These are phyloP conservation scores for Amyloporia xantha DNA, from an alignment of 768 basidiomycete species.

Conservation along the genomic window DNA sequence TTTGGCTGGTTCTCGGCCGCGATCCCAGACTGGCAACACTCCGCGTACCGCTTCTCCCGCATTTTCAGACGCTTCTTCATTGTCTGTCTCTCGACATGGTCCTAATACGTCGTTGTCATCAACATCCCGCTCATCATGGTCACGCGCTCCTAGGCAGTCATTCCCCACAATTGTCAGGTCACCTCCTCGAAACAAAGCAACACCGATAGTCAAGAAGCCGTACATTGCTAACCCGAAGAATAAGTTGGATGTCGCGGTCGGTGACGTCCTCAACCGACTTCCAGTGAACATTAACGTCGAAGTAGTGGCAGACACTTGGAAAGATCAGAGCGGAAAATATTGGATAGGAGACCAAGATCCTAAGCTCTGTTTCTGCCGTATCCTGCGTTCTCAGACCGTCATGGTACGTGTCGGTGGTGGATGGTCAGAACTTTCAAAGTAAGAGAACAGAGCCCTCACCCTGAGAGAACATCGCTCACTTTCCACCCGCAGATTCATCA, in stretches of 20 bases:
- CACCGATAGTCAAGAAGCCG: constrained; percentile 43
- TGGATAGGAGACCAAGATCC: constrained; percentile 94
- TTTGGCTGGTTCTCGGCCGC: constrained; percentile 26
- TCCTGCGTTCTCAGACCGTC: constrained; percentile 84
- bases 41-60: constrained; percentile 51
- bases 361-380: constrained; percentile 87
- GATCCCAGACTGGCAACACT: constrained; percentile 35
- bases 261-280: constrained; percentile 84
- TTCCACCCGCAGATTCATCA: constrained; percentile 84
- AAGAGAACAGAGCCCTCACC: too few relatives aligned
- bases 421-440: constrained; percentile 91
- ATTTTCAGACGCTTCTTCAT: constrained; percentile 50
- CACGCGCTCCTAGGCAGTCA: constrained; percentile 61
- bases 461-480: too few relatives aligned
- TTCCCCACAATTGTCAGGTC: constrained; percentile 38
- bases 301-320: constrained; percentile 79
- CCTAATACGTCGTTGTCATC: constrained; percentile 37
- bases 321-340: constrained; percentile 89
- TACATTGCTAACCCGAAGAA: constrained; percentile 88
- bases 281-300: constrained; percentile 80
- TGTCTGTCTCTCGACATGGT: constrained; percentile 46
- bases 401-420: constrained; percentile 97
- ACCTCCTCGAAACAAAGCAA: constrained; percentile 41
- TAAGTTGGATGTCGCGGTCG: constrained; percentile 89
- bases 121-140: constrained; percentile 55